Percentiles rank a stretch among this genome's conserved stretches.
phyloP scores from a whole-genome alignment of 1,284 basidiomycete genomes.

The Apiotrichum brassicae region DNA sequence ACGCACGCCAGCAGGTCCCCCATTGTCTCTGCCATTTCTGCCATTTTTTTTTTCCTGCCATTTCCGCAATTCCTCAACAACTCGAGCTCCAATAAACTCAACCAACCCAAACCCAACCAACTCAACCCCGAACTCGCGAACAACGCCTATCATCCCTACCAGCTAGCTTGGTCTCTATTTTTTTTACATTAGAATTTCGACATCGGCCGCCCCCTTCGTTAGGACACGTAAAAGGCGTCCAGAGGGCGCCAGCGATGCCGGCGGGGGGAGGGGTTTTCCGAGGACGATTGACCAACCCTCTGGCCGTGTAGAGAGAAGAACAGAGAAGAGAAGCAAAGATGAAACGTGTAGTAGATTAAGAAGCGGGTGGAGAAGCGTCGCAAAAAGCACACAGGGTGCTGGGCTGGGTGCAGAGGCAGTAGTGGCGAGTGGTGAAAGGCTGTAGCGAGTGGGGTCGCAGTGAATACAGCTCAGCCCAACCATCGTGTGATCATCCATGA shows the following conservation, averaged over 20 bases:
- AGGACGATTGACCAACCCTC: slow-evolving; percentile 16
- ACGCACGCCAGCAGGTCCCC: too few relatives aligned
- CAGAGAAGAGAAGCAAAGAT: slow-evolving; percentile 13
- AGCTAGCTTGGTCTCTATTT: slow-evolving; percentile 20
- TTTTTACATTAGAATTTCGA: slow-evolving; percentile 18
- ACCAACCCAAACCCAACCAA: neutral
- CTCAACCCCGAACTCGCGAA: neutral
- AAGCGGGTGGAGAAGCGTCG: too few relatives aligned
- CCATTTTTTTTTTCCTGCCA: too few relatives aligned
- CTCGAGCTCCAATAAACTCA: too few relatives aligned
- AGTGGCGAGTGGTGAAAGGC: too few relatives aligned
- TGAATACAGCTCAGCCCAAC: too few relatives aligned
- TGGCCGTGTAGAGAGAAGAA: slow-evolving; percentile 15
- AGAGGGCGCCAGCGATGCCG: slow-evolving; percentile 8
- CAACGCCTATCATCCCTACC: slow-evolving; percentile 12
- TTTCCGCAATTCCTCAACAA: too few relatives aligned
- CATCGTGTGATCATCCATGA: too few relatives aligned
- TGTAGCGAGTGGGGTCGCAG: too few relatives aligned
- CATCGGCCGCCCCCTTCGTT: slow-evolving; percentile 5
- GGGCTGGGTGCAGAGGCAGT: too few relatives aligned
- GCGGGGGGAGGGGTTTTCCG: slow-evolving; percentile 3
- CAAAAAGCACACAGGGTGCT: too few relatives aligned
- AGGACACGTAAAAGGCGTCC: slow-evolving; percentile 3
- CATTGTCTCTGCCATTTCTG: too few relatives aligned
- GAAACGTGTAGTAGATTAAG: slow-evolving; percentile 12